Evolutionary conservation across 305 asterid species (phyloP).

Genomic region (Solanum hybrid): DNA sequence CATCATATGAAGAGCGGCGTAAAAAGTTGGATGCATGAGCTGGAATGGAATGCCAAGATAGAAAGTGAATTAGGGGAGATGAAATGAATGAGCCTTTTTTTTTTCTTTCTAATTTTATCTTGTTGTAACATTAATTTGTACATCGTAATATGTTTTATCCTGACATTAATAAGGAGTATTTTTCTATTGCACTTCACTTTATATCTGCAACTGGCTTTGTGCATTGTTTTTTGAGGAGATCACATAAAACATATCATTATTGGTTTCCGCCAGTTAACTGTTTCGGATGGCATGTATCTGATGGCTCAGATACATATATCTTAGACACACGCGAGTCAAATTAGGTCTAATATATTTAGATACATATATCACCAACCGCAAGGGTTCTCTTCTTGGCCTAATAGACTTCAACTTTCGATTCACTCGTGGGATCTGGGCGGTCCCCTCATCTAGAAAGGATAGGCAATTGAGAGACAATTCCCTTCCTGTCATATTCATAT

Average conservation of each 20-base stretch:
- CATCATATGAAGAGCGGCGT: constrained; percentile 87
- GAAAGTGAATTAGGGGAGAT: neutral
- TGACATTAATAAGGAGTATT: neutral
- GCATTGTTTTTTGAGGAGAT: neutral
- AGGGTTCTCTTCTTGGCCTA: too few species aligned
- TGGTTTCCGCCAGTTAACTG: neutral
- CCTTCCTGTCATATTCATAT: too few species aligned
- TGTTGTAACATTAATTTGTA: neutral
- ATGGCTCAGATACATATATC: neutral
- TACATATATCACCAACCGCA: neutral
- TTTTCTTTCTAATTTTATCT: neutral
- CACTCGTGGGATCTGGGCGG: too few species aligned
- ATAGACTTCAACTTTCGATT: too few species aligned
- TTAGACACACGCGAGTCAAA: neutral
- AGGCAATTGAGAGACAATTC: too few species aligned
- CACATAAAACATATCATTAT: neutral
- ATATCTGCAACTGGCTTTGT: neutral
- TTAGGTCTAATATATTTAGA: neutral
- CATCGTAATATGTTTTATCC: neutral
- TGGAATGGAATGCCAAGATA: constrained; percentile 9
- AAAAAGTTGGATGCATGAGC: constrained; percentile 32
- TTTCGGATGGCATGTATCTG: neutral
- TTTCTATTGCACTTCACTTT: neutral
- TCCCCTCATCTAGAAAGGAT: too few species aligned
- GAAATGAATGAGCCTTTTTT: neutral